A percentile compares a stretch with the other conserved stretches of the same genome.
phyloP scores from a whole-genome alignment of 768 basidiomycete species.

The Tricholoma sp. region DNA sequence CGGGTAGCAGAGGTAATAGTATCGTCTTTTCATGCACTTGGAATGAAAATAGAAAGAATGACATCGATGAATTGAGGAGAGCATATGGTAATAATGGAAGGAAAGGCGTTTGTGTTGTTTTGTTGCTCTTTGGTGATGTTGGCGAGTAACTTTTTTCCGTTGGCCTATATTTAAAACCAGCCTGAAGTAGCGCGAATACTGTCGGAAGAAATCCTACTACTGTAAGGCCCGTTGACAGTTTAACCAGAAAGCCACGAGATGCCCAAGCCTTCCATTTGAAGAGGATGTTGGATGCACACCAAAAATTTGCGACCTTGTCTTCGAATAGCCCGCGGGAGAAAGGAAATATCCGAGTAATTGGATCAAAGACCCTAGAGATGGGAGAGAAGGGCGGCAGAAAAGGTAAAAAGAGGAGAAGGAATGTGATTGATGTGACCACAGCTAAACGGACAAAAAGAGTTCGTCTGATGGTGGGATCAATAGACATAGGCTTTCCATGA shows the following conservation, averaged over 20 bases:
- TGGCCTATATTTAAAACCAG: constrained; percentile 26
- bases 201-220: constrained; percentile 64
- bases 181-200: constrained; percentile 38
- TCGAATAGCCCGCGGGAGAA: constrained; percentile 89
- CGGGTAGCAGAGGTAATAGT: constrained; percentile 77
- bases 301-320: constrained; percentile 96
- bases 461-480: constrained; percentile 19
- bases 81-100: constrained; percentile 74
- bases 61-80: constrained; percentile 75
- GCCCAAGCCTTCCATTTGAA: constrained; percentile 77
- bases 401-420: constrained; percentile 69
- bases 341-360: constrained; percentile 83
- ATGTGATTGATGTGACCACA: constrained; percentile 53
- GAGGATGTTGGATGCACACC: constrained; percentile 89
- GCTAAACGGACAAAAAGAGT: constrained; percentile 66
- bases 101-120: constrained; percentile 37
- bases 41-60: constrained; percentile 95
- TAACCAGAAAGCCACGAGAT: constrained; percentile 45
- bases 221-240: constrained; percentile 63
- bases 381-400: constrained; percentile 70
- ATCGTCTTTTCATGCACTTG: constrained; percentile 97
- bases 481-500: neutral
- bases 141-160: constrained; percentile 2
- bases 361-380: constrained; percentile 44
- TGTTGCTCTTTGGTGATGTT: constrained; percentile 7